A percentile compares a stretch with the other conserved stretches of the same genome.
These are phyloP conservation scores for Wickerhamiella occidentalis DNA, from an alignment of 805 yeast genomes.

Conservation along the genomic window DNA sequence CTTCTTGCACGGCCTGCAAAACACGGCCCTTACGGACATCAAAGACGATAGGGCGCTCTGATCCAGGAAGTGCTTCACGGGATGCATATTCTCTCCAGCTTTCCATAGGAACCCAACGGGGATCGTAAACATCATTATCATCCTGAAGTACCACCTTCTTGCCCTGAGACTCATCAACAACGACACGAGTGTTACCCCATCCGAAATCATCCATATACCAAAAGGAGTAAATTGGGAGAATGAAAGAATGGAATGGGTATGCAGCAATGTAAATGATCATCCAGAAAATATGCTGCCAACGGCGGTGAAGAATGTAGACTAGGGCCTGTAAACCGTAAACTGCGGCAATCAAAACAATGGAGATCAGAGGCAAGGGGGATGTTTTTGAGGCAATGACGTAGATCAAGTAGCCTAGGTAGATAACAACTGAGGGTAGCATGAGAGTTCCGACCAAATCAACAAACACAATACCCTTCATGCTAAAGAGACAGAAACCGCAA, in stretches of 20 bases:
- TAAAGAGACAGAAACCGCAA: slow-evolving; percentile 50
- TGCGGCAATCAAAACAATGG: slow-evolving; percentile 43
- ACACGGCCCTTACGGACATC: slow-evolving; percentile 28
- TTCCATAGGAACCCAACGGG: slow-evolving; percentile 29
- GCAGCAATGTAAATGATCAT: slow-evolving; percentile 46
- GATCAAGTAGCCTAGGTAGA: slow-evolving; percentile 41
- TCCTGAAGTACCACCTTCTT: slow-evolving; percentile 32
- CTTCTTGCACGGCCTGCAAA: slow-evolving; percentile 20
- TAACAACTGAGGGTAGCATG: slow-evolving; percentile 47
- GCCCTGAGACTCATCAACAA: slow-evolving; percentile 42
- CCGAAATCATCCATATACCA: slow-evolving; percentile 56
- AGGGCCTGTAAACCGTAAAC: slow-evolving; percentile 50
- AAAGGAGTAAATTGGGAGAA: slow-evolving; percentile 46
- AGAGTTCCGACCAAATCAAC: slow-evolving; percentile 48
- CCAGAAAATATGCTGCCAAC: slow-evolving; percentile 40
- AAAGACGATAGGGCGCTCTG: slow-evolving; percentile 27
- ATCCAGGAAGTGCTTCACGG: slow-evolving; percentile 30
- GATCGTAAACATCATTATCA: slow-evolving; percentile 29
- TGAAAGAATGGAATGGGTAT: slow-evolving; percentile 50
- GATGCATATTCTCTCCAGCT: slow-evolving; percentile 30
- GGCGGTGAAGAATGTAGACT: slow-evolving; percentile 37
- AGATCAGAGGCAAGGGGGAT: slow-evolving; percentile 39
- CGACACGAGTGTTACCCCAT: slow-evolving; percentile 55
- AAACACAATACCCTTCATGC: slow-evolving; percentile 48
- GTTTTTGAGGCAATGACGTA: slow-evolving; percentile 39